Conservation (phyloP, 345 rosid genomes). For the Linum lewisii region DNA sequence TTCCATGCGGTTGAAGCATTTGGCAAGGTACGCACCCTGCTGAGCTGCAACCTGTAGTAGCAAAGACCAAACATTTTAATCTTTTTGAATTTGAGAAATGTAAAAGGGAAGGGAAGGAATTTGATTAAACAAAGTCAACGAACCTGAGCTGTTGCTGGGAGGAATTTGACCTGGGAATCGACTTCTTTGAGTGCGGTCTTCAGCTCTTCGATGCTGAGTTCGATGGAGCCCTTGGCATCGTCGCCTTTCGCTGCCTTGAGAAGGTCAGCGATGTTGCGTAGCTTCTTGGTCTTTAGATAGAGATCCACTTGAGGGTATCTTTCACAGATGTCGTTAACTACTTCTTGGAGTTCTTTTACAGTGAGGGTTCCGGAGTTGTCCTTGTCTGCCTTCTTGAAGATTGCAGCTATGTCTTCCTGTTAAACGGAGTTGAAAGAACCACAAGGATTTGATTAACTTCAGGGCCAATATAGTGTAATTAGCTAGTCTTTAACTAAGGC, state of each 20-base stretch:
- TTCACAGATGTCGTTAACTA: conserved; percentile 59
- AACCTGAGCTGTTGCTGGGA: conserved; percentile 98
- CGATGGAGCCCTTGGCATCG: conserved; percentile 45
- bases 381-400: conserved; percentile 78
- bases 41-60: conserved; percentile 85
- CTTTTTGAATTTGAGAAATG: too few relatives aligned
- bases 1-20: conserved; percentile 92
- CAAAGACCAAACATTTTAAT: too few relatives aligned
- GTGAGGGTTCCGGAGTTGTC: conserved; percentile 91
- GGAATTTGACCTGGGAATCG: conserved; percentile 83
- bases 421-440: background rate
- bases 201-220: conserved; percentile 71
- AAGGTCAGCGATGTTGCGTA: conserved; percentile 55
- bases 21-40: conserved; percentile 85
- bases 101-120: too few relatives aligned
- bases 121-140: background rate
- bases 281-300: conserved; percentile 63
- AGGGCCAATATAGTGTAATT: too few relatives aligned
- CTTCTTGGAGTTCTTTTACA: conserved; percentile 68
- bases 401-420: conserved; percentile 74
- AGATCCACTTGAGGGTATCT: conserved; percentile 93
- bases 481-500: too few relatives aligned
- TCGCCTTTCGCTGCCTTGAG: conserved; percentile 53
- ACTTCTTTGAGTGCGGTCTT: conserved; percentile 72
- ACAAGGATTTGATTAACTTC: too few relatives aligned